Percentiles rank a stretch among this genome's conserved stretches.
Evolutionary conservation across 768 basidiomycete species (phyloP).

Genomic region (Pisolithus orientalis): DNA sequence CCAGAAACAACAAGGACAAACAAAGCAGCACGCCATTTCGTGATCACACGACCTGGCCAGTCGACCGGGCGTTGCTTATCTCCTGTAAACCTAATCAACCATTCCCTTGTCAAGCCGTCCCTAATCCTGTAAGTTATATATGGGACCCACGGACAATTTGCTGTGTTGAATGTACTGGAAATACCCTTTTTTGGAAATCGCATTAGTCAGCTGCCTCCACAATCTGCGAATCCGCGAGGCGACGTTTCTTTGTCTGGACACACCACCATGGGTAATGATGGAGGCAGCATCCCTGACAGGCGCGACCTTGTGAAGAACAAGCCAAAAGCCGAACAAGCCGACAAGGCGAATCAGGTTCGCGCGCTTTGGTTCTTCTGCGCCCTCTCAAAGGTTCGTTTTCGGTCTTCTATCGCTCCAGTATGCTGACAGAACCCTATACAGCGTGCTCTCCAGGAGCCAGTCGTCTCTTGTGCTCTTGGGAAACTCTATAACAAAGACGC

Average conservation of each 20-base stretch:
- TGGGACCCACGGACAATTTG: not conserved
- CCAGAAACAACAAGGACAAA: conserved; percentile 21
- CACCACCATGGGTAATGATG: conserved; percentile 75
- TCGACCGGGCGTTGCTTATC: not conserved
- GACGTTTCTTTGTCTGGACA: not conserved
- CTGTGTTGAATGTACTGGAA: not conserved
- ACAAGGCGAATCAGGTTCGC: conserved; percentile 83
- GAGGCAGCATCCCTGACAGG: conserved; percentile 82
- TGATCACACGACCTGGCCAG: not conserved
- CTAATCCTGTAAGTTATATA: no score
- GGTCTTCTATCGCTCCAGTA: not conserved
- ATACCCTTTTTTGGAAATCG: not conserved
- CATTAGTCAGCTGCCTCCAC: conserved; percentile 4
- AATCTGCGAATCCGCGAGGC: not conserved
- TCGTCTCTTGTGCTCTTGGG: conserved; percentile 88
- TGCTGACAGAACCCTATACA: conserved; percentile 24
- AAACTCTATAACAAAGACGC: conserved; percentile 97
- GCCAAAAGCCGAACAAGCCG: conserved; percentile 81
- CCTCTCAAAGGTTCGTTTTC: conserved; percentile 71
- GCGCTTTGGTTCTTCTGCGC: conserved; percentile 93
- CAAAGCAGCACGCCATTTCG: conserved; percentile 3
- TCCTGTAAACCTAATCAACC: not conserved
- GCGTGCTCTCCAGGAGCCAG: conserved; percentile 81
- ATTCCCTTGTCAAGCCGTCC: no score
- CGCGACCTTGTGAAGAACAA: conserved; percentile 71